Conservation (phyloP, 2,329 filamentous ascomycete species). For the Hypoxylon rubiginosum region DNA sequence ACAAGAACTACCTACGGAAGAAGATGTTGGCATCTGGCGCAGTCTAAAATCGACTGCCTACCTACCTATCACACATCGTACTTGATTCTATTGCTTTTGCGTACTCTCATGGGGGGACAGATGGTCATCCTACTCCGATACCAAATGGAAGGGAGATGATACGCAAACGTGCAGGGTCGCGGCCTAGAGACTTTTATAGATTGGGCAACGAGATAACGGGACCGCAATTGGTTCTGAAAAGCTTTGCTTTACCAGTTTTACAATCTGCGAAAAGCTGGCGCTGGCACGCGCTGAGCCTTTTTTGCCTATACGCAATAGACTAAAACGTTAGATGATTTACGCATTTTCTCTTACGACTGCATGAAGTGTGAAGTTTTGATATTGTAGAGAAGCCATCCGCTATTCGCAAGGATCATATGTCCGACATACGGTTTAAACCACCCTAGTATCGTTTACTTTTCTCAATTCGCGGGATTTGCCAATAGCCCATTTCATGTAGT, state of each 20-base stretch:
- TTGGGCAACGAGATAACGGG: constrained; percentile 43
- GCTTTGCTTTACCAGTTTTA: constrained; percentile 17
- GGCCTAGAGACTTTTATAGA: constrained; percentile 37
- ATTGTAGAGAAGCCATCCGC: background rate
- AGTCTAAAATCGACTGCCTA: constrained; percentile 70
- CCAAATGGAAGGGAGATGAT: constrained; percentile 2
- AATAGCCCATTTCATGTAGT: background rate
- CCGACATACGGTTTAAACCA: too few species aligned
- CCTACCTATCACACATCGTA: background rate
- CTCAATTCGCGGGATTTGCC: too few species aligned
- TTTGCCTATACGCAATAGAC: constrained; percentile 25
- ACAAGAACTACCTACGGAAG: constrained; percentile 99
- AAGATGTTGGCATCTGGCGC: constrained; percentile 95
- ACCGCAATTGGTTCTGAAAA: constrained; percentile 35
- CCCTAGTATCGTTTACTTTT: too few species aligned
- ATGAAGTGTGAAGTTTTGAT: background rate
- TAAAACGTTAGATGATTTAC: constrained; percentile 30
- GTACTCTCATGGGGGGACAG: background rate
- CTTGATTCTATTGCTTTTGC: constrained; percentile 2
- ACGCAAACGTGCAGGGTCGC: constrained; percentile 24
- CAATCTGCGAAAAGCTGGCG: constrained; percentile 18
- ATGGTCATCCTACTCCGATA: constrained; percentile 12
- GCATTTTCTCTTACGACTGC: background rate
- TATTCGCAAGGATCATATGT: background rate
- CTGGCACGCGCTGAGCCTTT: constrained; percentile 13